These are phyloP conservation scores for Paramyrothecium roridum DNA, from an alignment of 2,329 filamentous ascomycete genomes.

Conservation along the genomic window DNA sequence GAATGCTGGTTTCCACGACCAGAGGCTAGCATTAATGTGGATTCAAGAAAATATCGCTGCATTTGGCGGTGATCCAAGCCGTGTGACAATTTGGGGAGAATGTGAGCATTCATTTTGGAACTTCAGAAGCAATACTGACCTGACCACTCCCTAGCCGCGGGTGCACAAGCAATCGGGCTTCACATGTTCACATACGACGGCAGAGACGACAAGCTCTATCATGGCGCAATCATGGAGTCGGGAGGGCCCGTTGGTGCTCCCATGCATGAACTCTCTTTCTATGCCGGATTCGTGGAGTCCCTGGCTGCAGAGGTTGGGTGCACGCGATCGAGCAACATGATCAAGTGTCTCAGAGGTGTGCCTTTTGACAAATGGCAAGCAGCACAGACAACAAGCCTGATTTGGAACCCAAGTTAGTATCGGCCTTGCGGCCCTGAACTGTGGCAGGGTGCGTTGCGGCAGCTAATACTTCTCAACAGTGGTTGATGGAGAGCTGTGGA, in stretches of 20 bases:
- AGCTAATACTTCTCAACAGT: not conserved
- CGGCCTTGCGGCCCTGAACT: no score
- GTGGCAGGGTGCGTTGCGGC: no score
- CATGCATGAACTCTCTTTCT: conserved; percentile 10
- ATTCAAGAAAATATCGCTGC: conserved; percentile 38
- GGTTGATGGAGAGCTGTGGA: conserved; percentile 35
- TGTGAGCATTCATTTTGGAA: conserved; percentile 22
- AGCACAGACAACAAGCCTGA: conserved; percentile 6
- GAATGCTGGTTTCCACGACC: conserved; percentile 40
- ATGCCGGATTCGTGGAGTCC: conserved; percentile 15
- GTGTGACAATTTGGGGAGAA: conserved; percentile 41
- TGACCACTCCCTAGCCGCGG: conserved; percentile 42
- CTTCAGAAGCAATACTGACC: conserved; percentile 11
- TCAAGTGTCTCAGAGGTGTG: conserved; percentile 24
- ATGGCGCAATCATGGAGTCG: conserved; percentile 47
- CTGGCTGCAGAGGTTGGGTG: conserved; percentile 12
- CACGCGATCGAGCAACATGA: conserved; percentile 14
- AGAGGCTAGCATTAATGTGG: conserved; percentile 46
- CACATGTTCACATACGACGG: conserved; percentile 38
- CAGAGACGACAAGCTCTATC: conserved; percentile 51
- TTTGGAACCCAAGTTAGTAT: conserved; percentile 6
- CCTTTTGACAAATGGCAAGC: conserved; percentile 13
- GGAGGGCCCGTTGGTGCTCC: conserved; percentile 29
- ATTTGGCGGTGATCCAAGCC: conserved; percentile 42
- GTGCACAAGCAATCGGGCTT: conserved; percentile 39